Evolutionary conservation across 2,329 filamentous ascomycete species (phyloP), one percentile per base, ranked within the genome.

Genomic region (Lachnellula arida): DNA sequence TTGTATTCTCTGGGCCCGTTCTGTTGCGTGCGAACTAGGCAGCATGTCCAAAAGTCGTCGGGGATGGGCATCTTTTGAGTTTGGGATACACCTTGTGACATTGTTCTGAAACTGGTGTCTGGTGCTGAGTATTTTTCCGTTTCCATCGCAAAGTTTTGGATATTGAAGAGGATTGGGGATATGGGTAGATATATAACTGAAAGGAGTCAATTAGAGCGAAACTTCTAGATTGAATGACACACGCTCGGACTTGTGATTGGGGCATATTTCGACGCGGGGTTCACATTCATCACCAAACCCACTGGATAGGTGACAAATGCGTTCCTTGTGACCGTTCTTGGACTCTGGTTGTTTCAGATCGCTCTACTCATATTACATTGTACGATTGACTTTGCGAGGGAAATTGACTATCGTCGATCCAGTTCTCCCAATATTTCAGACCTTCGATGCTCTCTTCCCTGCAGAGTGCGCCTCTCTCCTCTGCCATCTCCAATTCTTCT

Each of bases 401-500:
- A 39, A 28, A 47, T 34, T 63, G 53, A 23, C 23, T 37, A 22
- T 64, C 58, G 44, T 63, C 61, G 55, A 70, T 66, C 66, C 65
- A 69, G 34, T 99, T 99, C 73, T 89, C 85, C 94, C 94, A 99
- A 72, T 96, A 99, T 66, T 87, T 87, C 47, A 96, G 77, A 0
- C 94, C 94, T 70, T 97, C 92, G 14, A 97, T 83, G 4, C 91
- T 87, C 66, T 96, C 92, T 70, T 99, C 94, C 48, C 94, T 86
- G 70, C 93, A 97, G 19, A 99, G 71, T 2, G 85, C 84, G 0
- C 94, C 94, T 54, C 82, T 84, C 70, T 97, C 93, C 72, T 99
- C 94, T 0, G 92, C 92, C 93, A 99, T 97, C 70, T 97, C 89
- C 12, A 99, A 78, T 74, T 99, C 94, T 71, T 97, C 94, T 57